These are phyloP conservation scores for Pyrus communis DNA, from an alignment of 306 rosid genomes.

Conservation along the genomic window DNA sequence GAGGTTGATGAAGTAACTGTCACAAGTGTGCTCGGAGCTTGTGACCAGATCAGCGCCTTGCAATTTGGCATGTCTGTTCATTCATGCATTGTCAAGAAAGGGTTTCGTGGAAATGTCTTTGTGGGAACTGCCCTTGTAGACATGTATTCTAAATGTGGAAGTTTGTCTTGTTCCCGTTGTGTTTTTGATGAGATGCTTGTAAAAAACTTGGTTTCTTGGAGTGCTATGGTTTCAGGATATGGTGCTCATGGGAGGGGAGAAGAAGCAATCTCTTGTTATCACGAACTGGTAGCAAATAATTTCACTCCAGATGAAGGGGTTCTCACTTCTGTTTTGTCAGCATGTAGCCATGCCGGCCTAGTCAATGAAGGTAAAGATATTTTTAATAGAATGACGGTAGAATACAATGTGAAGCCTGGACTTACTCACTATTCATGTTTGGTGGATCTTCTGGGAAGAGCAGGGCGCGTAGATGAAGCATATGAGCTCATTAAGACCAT, in stretches of 20 bases:
- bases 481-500: conserved; percentile 34
- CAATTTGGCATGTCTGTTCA: conserved; percentile 41
- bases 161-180: conserved; percentile 31
- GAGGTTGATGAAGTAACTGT: conserved; percentile 49
- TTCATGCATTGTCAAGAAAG: conserved; percentile 37
- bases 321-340: conserved; percentile 49
- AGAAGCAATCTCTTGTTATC: conserved; percentile 44
- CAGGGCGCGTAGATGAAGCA: conserved; percentile 53
- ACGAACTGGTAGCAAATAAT: conserved; percentile 31
- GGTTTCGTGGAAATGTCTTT: conserved; percentile 34
- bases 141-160: conserved; percentile 65
- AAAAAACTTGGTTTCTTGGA: conserved; percentile 51
- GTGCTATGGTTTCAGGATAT: conserved; percentile 50
- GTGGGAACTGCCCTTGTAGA: conserved; percentile 48
- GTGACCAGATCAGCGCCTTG: conserved; percentile 45
- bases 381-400: conserved; percentile 33
- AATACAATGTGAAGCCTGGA: conserved; percentile 39
- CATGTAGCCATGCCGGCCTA: conserved; percentile 66
- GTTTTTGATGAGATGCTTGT: conserved; percentile 40
- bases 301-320: conserved; percentile 50
- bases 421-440: conserved; percentile 45
- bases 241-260: conserved; percentile 55
- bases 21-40: conserved; percentile 37
- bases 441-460: conserved; percentile 59
- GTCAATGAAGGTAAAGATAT: conserved; percentile 44